phyloP scores from a whole-genome alignment of 352 stramenopile species.

The Phytophthora brassicae region DNA sequence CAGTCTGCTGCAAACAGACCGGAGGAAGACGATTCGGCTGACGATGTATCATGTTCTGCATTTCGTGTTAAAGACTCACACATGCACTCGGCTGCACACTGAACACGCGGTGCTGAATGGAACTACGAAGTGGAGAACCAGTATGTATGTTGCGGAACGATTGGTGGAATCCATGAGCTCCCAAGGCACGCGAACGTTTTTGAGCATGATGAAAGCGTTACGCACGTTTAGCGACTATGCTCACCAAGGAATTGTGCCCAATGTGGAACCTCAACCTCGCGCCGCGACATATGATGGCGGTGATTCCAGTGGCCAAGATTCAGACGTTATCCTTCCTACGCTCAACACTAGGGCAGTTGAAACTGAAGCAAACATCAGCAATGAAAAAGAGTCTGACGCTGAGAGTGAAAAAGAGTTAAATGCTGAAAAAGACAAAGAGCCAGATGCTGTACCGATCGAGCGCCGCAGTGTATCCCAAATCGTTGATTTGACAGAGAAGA shows the following conservation, averaged over 20 bases:
- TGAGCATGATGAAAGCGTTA: neutral
- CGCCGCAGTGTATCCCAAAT: neutral
- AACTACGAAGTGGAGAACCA: conserved; percentile 8
- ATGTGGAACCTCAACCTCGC: too few relatives aligned
- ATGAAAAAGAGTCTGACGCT: too few relatives aligned
- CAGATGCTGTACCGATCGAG: too few relatives aligned
- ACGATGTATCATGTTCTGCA: neutral
- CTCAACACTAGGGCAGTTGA: too few relatives aligned
- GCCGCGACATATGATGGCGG: too few relatives aligned
- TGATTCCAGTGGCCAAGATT: too few relatives aligned
- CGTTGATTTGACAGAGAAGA: neutral
- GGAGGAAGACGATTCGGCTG: neutral
- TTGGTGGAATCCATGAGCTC: neutral
- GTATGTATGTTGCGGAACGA: conserved; percentile 1
- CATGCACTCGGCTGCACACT: neutral
- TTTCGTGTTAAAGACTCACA: conserved; percentile 1
- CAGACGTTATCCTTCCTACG: too few relatives aligned
- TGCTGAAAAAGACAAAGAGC: too few relatives aligned
- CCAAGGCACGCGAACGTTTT: neutral
- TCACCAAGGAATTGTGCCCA: too few relatives aligned
- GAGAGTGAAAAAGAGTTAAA: too few relatives aligned
- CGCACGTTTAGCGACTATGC: neutral
- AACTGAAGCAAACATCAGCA: too few relatives aligned
- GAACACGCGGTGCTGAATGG: neutral
- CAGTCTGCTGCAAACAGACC: neutral